Evolutionary conservation across 305 asterid genomes (phyloP).

Genomic region (Solanum hybrid): DNA sequence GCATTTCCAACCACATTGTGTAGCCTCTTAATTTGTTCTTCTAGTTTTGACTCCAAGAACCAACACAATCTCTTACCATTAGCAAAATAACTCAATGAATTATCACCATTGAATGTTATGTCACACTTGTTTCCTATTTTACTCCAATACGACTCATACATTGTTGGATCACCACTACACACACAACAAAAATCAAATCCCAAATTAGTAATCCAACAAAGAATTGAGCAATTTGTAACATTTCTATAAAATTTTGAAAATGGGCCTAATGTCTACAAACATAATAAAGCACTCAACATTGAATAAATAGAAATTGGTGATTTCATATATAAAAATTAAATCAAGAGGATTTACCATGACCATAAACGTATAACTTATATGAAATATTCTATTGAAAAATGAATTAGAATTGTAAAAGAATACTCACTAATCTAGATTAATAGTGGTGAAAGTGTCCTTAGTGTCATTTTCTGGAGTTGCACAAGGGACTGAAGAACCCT

Average conservation of each 20-base stretch:
- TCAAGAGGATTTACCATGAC: background rate
- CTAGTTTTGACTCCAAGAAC: background rate
- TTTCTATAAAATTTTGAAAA: background rate
- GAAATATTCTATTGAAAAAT: background rate
- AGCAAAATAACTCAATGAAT: background rate
- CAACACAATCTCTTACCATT: background rate
- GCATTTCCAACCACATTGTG: too few species aligned
- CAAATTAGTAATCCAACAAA: background rate
- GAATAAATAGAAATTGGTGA: too few species aligned
- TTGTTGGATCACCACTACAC: background rate
- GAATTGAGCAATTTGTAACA: background rate
- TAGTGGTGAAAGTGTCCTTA: constrained; percentile 1
- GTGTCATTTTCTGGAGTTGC: constrained; percentile 3
- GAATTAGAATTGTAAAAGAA: background rate
- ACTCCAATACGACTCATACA: background rate
- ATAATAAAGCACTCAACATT: too few species aligned
- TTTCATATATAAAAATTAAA: too few species aligned
- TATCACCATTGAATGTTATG: background rate
- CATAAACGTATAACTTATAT: too few species aligned
- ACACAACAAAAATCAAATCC: background rate
- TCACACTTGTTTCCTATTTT: background rate
- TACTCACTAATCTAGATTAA: constrained; percentile 11
- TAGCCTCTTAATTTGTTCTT: too few species aligned
- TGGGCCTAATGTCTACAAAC: background rate
- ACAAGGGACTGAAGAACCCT: constrained; percentile 3